Conservation (phyloP, 768 basidiomycete genomes). For the Tulasnella sp. region DNA sequence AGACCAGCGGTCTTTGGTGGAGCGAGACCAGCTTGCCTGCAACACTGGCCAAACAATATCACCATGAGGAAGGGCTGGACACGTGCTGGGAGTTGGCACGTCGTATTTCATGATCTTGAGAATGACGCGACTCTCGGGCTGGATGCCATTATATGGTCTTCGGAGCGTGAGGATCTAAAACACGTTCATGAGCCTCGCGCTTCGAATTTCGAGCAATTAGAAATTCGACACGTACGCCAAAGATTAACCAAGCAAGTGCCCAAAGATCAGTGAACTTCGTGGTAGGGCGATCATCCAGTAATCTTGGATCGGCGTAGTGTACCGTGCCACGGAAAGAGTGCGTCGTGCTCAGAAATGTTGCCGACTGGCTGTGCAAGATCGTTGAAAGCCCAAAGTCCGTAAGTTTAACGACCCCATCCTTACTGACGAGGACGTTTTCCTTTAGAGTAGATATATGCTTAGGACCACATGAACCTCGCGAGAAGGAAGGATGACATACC, state of each 20-base stretch:
- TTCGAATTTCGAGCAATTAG: neutral
- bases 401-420: neutral
- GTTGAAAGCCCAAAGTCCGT: slow-evolving; percentile 1
- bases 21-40: slow-evolving; percentile 12
- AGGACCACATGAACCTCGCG: neutral
- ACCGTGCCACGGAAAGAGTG: neutral
- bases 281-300: neutral
- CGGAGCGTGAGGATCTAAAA: neutral
- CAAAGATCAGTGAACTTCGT: neutral
- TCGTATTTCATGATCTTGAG: neutral
- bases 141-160: neutral
- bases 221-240: neutral
- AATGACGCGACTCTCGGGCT: neutral
- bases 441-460: neutral
- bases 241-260: neutral
- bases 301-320: neutral
- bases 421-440: slow-evolving; percentile 5
- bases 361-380: neutral
- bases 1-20: neutral
- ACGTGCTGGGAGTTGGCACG: neutral
- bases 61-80: neutral
- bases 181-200: neutral
- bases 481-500: neutral
- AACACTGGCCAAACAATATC: neutral
- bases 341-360: neutral